Evolutionary conservation across 768 basidiomycete genomes (phyloP).

Genomic region (Nidularia sp.): DNA sequence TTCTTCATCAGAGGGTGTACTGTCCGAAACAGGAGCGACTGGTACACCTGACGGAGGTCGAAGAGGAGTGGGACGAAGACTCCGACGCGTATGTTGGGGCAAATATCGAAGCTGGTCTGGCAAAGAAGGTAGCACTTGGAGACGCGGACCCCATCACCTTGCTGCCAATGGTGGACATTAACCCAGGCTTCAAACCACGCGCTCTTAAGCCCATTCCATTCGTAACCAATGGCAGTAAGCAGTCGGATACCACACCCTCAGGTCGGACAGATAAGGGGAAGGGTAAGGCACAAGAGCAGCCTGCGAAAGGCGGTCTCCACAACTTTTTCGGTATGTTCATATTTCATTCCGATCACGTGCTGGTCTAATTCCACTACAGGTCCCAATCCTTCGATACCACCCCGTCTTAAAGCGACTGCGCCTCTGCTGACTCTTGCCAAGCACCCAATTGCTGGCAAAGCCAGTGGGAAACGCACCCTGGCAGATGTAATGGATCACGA

Average conservation of each 20-base stretch:
- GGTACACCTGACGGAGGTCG: slow-evolving; percentile 66
- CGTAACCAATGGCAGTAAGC: slow-evolving; percentile 7
- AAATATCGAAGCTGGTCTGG: slow-evolving; percentile 58
- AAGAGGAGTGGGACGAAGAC: slow-evolving; percentile 51
- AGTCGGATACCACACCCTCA: slow-evolving; percentile 1
- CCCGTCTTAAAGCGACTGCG: slow-evolving; percentile 10
- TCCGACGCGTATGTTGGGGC: slow-evolving; percentile 70
- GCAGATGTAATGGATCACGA: slow-evolving; percentile 70
- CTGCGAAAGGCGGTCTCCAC: slow-evolving; percentile 36
- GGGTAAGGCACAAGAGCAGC: slow-evolving; percentile 24
- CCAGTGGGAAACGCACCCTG: slow-evolving; percentile 75
- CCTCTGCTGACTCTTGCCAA: slow-evolving; percentile 8
- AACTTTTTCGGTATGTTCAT: slow-evolving; percentile 56
- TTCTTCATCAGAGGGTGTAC: slow-evolving; percentile 90
- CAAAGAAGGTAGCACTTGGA: slow-evolving; percentile 64
- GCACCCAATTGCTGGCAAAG: slow-evolving; percentile 39
- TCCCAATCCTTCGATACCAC: slow-evolving; percentile 35
- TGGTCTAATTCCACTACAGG: slow-evolving; percentile 18
- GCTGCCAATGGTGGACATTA: slow-evolving; percentile 74
- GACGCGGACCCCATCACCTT: slow-evolving; percentile 68
- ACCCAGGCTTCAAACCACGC: slow-evolving; percentile 57
- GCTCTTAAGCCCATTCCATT: slow-evolving; percentile 34
- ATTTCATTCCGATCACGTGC: neutral
- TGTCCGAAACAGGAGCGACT: slow-evolving; percentile 64
- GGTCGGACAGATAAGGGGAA: slow-evolving; percentile 45